phyloP scores from a whole-genome alignment of 31 red algal genomes.

The Odonthalia washingtoniensis region DNA sequence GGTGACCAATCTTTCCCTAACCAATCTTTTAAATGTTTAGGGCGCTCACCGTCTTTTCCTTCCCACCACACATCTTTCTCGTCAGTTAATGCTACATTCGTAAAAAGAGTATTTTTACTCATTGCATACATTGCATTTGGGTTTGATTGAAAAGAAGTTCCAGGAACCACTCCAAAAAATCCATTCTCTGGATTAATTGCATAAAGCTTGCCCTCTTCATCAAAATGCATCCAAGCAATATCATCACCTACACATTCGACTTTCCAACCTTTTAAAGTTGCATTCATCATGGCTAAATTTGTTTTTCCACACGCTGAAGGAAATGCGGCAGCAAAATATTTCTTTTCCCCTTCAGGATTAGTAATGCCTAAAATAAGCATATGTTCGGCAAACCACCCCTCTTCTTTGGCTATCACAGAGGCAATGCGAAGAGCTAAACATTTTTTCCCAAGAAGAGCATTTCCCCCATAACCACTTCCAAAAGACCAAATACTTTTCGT shows the following conservation, averaged over 20 bases:
- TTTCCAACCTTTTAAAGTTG: conserved; percentile 3
- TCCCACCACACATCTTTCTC: conserved; percentile 19
- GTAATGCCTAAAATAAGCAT: conserved; percentile 9
- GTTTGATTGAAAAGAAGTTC: conserved; percentile 7
- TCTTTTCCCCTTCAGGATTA: conserved; percentile 12
- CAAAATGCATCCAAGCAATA: not conserved
- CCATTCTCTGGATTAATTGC: conserved; percentile 24
- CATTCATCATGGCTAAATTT: conserved; percentile 9
- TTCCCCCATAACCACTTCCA: conserved; percentile 11
- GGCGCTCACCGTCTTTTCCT: not conserved
- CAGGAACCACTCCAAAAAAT: conserved; percentile 7
- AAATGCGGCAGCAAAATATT: not conserved
- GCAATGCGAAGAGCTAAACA: conserved; percentile 11
- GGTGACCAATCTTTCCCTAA: conserved; percentile 14
- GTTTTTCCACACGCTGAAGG: conserved; percentile 18
- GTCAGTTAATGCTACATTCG: conserved; percentile 19
- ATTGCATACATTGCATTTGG: conserved; percentile 6
- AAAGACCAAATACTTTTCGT: conserved; percentile 9
- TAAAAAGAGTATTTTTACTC: not conserved
- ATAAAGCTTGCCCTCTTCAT: conserved; percentile 12
- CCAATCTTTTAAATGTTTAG: conserved; percentile 8
- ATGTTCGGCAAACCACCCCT: conserved; percentile 6
- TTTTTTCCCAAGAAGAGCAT: conserved; percentile 22
- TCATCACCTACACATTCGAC: not conserved
- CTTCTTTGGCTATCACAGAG: not conserved